Evolutionary conservation across 768 basidiomycete species (phyloP).

Genomic region (Cystobasidiopsis lactophilus): DNA sequence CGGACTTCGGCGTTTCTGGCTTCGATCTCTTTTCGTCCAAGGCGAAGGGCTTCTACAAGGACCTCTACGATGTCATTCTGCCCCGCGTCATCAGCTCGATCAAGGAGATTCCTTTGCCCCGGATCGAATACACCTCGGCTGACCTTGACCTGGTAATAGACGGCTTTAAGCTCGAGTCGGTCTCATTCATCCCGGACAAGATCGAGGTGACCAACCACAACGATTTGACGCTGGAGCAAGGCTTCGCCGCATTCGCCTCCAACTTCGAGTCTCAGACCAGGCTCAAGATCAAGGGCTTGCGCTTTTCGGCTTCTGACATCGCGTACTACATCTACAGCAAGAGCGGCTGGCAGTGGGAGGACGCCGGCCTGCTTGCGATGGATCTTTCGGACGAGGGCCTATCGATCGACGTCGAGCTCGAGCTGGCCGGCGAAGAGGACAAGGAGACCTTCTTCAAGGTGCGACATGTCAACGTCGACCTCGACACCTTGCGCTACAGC

Average conservation of each 20-base stretch:
- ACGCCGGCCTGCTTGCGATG: conserved; percentile 25
- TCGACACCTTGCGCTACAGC: conserved; percentile 5
- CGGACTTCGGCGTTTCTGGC: conserved; percentile 22
- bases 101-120: conserved; percentile 27
- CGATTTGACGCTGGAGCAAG: conserved; percentile 7
- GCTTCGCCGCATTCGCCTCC: conserved; percentile 26
- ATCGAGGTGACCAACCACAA: conserved; percentile 3
- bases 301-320: conserved; percentile 25
- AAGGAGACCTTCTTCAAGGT: conserved; percentile 27
- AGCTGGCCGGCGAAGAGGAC: conserved; percentile 25
- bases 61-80: conserved; percentile 24
- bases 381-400: conserved; percentile 24
- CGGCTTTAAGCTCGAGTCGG: not conserved
- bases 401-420: conserved; percentile 26
- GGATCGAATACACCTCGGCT: conserved; percentile 23
- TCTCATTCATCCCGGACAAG: not conserved
- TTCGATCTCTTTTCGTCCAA: conserved; percentile 21
- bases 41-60: conserved; percentile 24
- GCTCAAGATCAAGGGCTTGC: conserved; percentile 24
- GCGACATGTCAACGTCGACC: not conserved
- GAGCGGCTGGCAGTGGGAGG: conserved; percentile 23
- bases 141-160: not conserved
- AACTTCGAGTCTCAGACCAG: conserved; percentile 24
- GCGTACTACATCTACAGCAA: conserved; percentile 27
- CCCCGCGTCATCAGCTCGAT: conserved; percentile 24